A percentile compares a stretch with the other conserved stretches of the same genome.
Conservation (phyloP, 1,284 basidiomycete genomes). For the Cutaneotrichosporon cutaneum region DNA sequence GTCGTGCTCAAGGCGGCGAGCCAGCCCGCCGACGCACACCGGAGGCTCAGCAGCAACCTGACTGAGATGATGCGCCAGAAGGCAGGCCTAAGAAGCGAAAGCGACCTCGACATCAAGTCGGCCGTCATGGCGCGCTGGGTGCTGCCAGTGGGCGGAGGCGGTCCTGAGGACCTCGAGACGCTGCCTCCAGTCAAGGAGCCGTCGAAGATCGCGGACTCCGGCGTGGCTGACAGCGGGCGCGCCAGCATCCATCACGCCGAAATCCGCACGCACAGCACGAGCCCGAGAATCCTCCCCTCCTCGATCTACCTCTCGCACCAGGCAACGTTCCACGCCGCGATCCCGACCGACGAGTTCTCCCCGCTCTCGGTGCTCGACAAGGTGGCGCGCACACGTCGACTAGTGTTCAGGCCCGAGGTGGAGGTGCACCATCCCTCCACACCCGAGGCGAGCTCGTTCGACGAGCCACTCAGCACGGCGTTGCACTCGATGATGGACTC, state of each 20-base stretch:
- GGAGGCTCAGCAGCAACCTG: constrained; percentile 35
- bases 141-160: constrained; percentile 58
- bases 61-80: constrained; percentile 48
- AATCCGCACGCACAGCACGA: constrained; percentile 67
- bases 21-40: constrained; percentile 8
- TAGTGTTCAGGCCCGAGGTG: constrained; percentile 70
- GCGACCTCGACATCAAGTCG: constrained; percentile 60
- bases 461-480: constrained; percentile 72
- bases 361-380: constrained; percentile 67
- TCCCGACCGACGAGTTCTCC: constrained; percentile 72
- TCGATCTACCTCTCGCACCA: constrained; percentile 77
- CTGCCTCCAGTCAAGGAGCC: not conserved
- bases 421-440: constrained; percentile 58
- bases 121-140: constrained; percentile 67
- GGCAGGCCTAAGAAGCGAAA: constrained; percentile 24
- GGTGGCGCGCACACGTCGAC: constrained; percentile 61
- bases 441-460: constrained; percentile 59
- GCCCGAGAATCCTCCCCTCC: constrained; percentile 63
- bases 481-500: constrained; percentile 65
- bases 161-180: constrained; percentile 47
- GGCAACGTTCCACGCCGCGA: constrained; percentile 69
- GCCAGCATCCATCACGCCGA: constrained; percentile 75
- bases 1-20: not conserved
- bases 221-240: not conserved
- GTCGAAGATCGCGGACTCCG: not conserved